Evolutionary conservation across 768 basidiomycete species (phyloP), one percentile per base, ranked within the genome.

Genomic region (Kwoniella sp.): DNA sequence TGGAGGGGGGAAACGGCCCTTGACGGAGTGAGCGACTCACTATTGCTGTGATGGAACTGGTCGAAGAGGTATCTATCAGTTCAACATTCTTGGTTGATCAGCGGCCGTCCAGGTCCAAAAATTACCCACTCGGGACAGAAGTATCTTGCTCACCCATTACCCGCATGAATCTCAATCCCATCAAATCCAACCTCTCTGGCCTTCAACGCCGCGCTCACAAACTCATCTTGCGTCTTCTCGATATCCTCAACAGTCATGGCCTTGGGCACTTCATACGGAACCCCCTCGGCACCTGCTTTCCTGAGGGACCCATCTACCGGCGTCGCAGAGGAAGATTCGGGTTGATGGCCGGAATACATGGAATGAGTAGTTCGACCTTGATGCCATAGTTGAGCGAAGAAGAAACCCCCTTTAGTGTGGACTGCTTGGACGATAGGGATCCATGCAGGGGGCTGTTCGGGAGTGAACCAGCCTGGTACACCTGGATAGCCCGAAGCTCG

Each of bases 131-230:
- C 7, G 34, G 34, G 13, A 34, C 13, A 5, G 34, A 5, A 13
- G 34, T 34, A 34, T 34, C 9, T 11, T 15, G 34, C 61, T 57
- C 51, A 67, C 60, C 69, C 69, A 54, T 66, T 67, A 1, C 61
- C 65, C 1, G 57, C 69, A 29, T 75, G 73, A 23, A 75, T 67
- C 77, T 86, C 85, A 28, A 86, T 83, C 4, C 86, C 86, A 68
- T 87, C 86, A 69, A 86, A 86, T 2, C 86, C 86, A n/a, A 85
- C 85, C 57, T 81, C 80, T 51, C 84, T 84, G 1, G 85, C 85
- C 52, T 84, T 84, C 30, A 81, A 59, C 1, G 85, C 85, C 0
- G 85, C 84, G 58, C 82, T 68, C 58, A 81, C 83, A 77, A 80
- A 86, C 37, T 72, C 69, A 9, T 50, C 64, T 15, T 69, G 63